phyloP scores from a whole-genome alignment of 352 stramenopile genomes.

The Salisapilia sapeloensis region DNA sequence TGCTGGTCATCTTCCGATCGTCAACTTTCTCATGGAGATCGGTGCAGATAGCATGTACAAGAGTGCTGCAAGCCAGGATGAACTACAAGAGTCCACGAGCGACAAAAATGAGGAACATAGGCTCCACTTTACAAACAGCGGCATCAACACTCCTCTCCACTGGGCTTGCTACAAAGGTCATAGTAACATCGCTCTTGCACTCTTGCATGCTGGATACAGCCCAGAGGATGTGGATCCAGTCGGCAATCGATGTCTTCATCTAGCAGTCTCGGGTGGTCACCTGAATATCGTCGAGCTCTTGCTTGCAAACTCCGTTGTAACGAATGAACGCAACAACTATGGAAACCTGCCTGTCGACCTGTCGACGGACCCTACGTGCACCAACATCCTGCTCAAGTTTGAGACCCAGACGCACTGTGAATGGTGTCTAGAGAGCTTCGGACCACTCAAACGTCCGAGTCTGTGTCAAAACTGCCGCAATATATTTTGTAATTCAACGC shows the following conservation, averaged over 20 bases:
- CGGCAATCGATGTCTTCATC: conserved; percentile 57
- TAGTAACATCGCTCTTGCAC: conserved; percentile 32
- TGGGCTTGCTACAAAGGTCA: conserved; percentile 80
- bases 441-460: conserved; percentile 32
- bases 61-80: conserved; percentile 2
- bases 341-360: conserved; percentile 60
- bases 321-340: conserved; percentile 50
- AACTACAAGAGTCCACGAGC: conserved; percentile 1
- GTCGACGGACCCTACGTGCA: conserved; percentile 32
- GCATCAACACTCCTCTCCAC: conserved; percentile 58
- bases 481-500: conserved; percentile 62
- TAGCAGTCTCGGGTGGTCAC: conserved; percentile 53
- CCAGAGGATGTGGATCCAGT: conserved; percentile 43
- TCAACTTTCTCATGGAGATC: conserved; percentile 51
- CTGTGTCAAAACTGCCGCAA: conserved; percentile 70
- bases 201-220: conserved; percentile 51
- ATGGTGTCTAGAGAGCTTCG: conserved; percentile 67
- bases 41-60: conserved; percentile 60
- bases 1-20: conserved; percentile 9
- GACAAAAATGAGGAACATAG: conserved; percentile 1
- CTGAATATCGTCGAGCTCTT: conserved; percentile 49
- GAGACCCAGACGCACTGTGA: conserved; percentile 37
- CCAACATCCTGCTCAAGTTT: conserved; percentile 46
- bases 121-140: background rate
- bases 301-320: conserved; percentile 34